Percentiles rank a stretch among this genome's conserved stretches.
These are phyloP conservation scores for Gymnopus androsaceus DNA, from an alignment of 1,284 basidiomycete genomes.

Conservation along the genomic window DNA sequence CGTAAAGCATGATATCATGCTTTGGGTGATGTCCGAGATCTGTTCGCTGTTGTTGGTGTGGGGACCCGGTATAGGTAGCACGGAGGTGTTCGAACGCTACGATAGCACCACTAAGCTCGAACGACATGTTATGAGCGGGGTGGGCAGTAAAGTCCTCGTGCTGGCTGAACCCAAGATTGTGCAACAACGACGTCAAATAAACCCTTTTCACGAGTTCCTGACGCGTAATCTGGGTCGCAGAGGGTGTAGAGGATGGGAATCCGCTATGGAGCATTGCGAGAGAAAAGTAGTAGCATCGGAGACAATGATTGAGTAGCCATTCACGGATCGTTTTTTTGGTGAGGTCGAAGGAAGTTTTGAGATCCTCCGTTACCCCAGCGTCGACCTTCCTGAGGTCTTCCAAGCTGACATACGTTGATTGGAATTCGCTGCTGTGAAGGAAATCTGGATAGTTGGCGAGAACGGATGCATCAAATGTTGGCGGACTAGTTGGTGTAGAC, in stretches of 20 bases:
- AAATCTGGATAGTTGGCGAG: too few relatives aligned
- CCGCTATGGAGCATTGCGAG: conserved; percentile 67
- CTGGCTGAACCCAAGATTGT: conserved; percentile 22
- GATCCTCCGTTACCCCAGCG: too few relatives aligned
- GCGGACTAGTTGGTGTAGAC: too few relatives aligned
- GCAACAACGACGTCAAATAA: conserved; percentile 22
- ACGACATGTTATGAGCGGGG: conserved; percentile 25
- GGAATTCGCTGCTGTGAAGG: too few relatives aligned
- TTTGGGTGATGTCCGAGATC: conserved; percentile 12
- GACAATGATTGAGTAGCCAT: too few relatives aligned
- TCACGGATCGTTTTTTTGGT: too few relatives aligned
- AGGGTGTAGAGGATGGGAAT: conserved; percentile 25
- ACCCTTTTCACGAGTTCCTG: conserved; percentile 20
- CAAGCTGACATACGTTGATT: too few relatives aligned
- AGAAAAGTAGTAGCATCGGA: too few relatives aligned
- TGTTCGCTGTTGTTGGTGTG: conserved; percentile 13
- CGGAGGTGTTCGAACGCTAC: conserved; percentile 25
- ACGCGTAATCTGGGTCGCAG: conserved; percentile 20
- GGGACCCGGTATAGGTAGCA: conserved; percentile 7
- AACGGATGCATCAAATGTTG: too few relatives aligned
- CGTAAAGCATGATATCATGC: conserved; percentile 12
- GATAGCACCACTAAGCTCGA: conserved; percentile 24
- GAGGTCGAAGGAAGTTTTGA: too few relatives aligned
- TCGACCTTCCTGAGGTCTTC: too few relatives aligned
- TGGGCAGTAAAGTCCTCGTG: conserved; percentile 13